These are phyloP conservation scores for Oligophagozyma castellii DNA, from an alignment of 1,139 yeast species.

Conservation along the genomic window DNA sequence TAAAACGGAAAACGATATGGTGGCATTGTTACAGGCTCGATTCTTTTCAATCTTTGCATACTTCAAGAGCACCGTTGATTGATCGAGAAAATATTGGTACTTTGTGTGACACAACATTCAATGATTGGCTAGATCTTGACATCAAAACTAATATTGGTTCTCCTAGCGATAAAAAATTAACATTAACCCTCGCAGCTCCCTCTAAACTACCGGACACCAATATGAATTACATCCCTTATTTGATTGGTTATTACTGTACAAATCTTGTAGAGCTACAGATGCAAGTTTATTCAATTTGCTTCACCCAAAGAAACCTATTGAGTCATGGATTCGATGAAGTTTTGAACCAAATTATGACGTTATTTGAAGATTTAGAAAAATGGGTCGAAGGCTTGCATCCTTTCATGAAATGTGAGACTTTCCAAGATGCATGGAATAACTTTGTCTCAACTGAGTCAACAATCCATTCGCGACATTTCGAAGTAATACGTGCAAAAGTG, in stretches of 20 bases:
- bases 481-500: conserved; percentile 14
- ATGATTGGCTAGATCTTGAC: conserved; percentile 12
- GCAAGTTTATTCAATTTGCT: conserved; percentile 10
- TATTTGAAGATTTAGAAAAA: conserved; percentile 9
- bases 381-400: conserved; percentile 18
- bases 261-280: conserved; percentile 10
- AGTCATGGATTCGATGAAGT: conserved; percentile 14
- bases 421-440: conserved; percentile 12
- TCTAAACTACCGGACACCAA: conserved; percentile 8
- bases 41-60: conserved; percentile 11
- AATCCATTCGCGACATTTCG: conserved; percentile 12
- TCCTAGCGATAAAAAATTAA: neutral
- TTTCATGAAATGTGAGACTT: conserved; percentile 12
- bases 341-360: conserved; percentile 9
- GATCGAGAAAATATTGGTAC: conserved; percentile 13
- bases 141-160: conserved; percentile 3
- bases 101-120: no score
- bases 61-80: conserved; percentile 15
- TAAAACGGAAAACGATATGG: conserved; percentile 13
- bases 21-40: conserved; percentile 17
- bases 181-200: conserved; percentile 6
- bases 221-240: conserved; percentile 12
- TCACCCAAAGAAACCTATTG: conserved; percentile 10
- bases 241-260: conserved; percentile 12
- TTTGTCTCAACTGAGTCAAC: conserved; percentile 10